Conservation (phyloP, 768 basidiomycete genomes). For the Trametes meyenii region DNA sequence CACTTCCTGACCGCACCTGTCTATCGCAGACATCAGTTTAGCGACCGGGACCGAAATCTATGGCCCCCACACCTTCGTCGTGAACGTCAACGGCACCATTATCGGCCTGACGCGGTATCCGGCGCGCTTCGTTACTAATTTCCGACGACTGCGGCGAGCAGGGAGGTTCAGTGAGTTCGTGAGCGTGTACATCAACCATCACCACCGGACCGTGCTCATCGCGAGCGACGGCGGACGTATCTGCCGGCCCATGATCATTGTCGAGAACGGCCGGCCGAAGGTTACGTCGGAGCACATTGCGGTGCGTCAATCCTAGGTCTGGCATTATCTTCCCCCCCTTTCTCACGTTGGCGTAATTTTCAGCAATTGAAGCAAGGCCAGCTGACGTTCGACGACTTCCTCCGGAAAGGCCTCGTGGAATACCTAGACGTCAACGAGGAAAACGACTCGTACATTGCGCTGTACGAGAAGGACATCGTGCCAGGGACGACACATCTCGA, state of each 20-base stretch:
- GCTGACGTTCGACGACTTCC: conserved; percentile 91
- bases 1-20: conserved; percentile 17
- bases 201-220: conserved; percentile 93
- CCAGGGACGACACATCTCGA: conserved; percentile 90
- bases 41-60: conserved; percentile 96
- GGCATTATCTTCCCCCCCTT: not conserved
- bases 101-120: conserved; percentile 91
- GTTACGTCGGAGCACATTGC: conserved; percentile 81
- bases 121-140: conserved; percentile 82
- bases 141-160: conserved; percentile 90
- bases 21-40: conserved; percentile 75
- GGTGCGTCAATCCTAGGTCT: conserved; percentile 45
- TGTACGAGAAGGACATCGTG: conserved; percentile 88
- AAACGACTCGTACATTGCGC: conserved; percentile 94
- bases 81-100: conserved; percentile 96
- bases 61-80: conserved; percentile 87
- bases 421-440: conserved; percentile 99
- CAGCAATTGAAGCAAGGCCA: conserved; percentile 80
- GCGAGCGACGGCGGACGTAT: conserved; percentile 97
- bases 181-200: conserved; percentile 93
- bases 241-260: conserved; percentile 96
- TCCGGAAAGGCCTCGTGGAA: conserved; percentile 90
- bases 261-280: conserved; percentile 76
- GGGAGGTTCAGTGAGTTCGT: conserved; percentile 96
- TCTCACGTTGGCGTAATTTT: conserved; percentile 6